Conservation (phyloP, 495 filamentous ascomycete genomes). For the Penicillium cosmopolitanum region DNA sequence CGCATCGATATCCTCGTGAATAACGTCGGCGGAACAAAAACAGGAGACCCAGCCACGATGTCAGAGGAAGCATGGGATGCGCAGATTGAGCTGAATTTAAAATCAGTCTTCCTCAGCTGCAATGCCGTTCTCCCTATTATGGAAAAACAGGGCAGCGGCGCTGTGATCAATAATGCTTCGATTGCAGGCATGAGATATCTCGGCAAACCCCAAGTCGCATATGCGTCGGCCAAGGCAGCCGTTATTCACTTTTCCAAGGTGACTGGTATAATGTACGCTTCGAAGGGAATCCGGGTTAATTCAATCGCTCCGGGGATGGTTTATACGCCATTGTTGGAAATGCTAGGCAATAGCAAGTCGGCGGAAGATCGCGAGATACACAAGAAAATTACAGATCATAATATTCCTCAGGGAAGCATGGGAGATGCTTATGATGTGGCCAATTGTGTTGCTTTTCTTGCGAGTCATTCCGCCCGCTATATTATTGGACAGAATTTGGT, state of each 20-base stretch:
- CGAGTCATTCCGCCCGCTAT: slow-evolving; percentile 16
- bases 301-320: slow-evolving; percentile 53
- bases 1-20: slow-evolving; percentile 58
- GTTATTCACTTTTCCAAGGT: slow-evolving; percentile 50
- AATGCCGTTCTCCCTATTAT: slow-evolving; percentile 50
- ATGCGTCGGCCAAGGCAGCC: slow-evolving; percentile 50
- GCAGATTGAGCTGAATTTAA: slow-evolving; percentile 54
- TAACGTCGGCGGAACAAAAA: slow-evolving; percentile 50
- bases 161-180: slow-evolving; percentile 46
- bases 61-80: slow-evolving; percentile 49
- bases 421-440: slow-evolving; percentile 26
- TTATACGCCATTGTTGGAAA: slow-evolving; percentile 43
- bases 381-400: slow-evolving; percentile 20
- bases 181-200: slow-evolving; percentile 53
- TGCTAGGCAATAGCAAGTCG: slow-evolving; percentile 13
- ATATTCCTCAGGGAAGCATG: slow-evolving; percentile 21
- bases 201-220: slow-evolving; percentile 53
- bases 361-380: slow-evolving; percentile 16
- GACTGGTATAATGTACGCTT: slow-evolving; percentile 52
- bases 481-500: slow-evolving; percentile 22
- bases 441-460: slow-evolving; percentile 19
- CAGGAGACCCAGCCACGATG: slow-evolving; percentile 50
- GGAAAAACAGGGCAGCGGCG: slow-evolving; percentile 45
- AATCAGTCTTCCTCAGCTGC: slow-evolving; percentile 49
- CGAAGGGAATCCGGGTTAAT: slow-evolving; percentile 50